Base-by-base conservation (phyloP, 768 basidiomycete species). In the Symmetrospora coprosmae region DNA sequence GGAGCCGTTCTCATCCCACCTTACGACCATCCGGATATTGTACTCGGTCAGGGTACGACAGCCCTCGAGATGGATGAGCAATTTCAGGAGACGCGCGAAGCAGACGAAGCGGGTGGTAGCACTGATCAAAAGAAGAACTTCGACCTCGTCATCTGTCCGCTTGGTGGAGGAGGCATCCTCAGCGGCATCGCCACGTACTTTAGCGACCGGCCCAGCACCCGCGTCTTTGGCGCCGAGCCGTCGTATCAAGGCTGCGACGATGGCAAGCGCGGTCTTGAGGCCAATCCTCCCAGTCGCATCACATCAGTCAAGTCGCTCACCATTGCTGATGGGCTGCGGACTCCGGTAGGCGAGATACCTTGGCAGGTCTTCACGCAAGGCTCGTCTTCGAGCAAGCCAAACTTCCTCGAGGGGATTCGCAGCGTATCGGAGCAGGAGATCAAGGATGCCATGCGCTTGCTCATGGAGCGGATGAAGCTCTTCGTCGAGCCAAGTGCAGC, bases 291-390 rank as follows among this genome's bases (percentile, higher is more conserved):
- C 0, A 55, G 27, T 31, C 61, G 67, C 3, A 52, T 70, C 7
- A 64, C 62, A 23, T 53, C 43, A 2, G 64, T 70, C 27, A 63
- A 51, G 31, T 64, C 68, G 1, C 43, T 68, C 11, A 70, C 69
- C 5, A 70, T 70, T 13, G 69, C 68, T 5, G 69, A 70, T 50
- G 69, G 69, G 14, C 58, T 70, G 0, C 48, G 65, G 1, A 69
- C 69, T 2, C 67, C 66, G 0, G 60, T 69, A 1, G 69, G 69
- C 3, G 48, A 45, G 17, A 49, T 30, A 31, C 55, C 55, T 9
- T 58, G 55, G 55, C 43, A 38, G 21, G 33, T 58, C 11, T 47
- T 58, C 37, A 58, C 55, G 6, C n/a, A n/a, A n/a, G 31, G 40
- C 19, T 52, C 21, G 65, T 48, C 59, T 17, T 5, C 39, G 0